Base-by-base conservation (phyloP, 768 basidiomycete species). In the Hygrocybe coccinea region DNA sequence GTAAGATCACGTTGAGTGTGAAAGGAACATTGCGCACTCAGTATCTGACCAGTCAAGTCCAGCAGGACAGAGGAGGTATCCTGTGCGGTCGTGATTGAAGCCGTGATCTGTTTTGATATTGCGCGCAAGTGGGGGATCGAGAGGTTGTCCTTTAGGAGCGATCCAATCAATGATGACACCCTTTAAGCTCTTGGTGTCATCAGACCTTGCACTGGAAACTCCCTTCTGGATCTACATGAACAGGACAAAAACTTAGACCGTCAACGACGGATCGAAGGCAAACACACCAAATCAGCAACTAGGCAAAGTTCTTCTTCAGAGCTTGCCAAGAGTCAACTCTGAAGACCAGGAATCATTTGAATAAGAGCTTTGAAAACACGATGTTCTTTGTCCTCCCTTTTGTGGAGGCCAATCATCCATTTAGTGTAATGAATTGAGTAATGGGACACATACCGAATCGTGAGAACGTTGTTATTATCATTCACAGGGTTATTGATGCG, bases 51-150 rank as follows among this genome's bases (percentile, higher is more conserved):
- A 65, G 22, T 65, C 61, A 1, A 67, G 19, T 3, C 55, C 60
- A 17, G 55, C 59, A 24, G 64, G 64, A 50, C 61, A 65, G 19
- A 67, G 58, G 1, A 67, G 44, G 24, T 56, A 29, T 2, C 65
- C 63, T 5, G 61, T 67, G 33, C 25, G 36, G 17, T 63, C 48
- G 39, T 66, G 60, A 29, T 63, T 39, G 53, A 58, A 63, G 10
- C 62, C 59, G 0, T 51, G 46, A 24, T 60, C 55, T 1, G 38
- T 19, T 41, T 63, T 64, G 19, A 59, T 37, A 24, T 64, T 66
- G 12, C 60, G 43, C 1, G 55, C 24, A 14, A 60, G 45, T 19
- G 55, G 58, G 11, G 60, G 60, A 35, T 51, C 17, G 19, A 56
- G 48, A 15, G 54, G 2, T 35, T 61, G 58, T 36, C 56, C 60